phyloP scores from a whole-genome alignment of 306 rosid species.

The Acacia crassicarpa region DNA sequence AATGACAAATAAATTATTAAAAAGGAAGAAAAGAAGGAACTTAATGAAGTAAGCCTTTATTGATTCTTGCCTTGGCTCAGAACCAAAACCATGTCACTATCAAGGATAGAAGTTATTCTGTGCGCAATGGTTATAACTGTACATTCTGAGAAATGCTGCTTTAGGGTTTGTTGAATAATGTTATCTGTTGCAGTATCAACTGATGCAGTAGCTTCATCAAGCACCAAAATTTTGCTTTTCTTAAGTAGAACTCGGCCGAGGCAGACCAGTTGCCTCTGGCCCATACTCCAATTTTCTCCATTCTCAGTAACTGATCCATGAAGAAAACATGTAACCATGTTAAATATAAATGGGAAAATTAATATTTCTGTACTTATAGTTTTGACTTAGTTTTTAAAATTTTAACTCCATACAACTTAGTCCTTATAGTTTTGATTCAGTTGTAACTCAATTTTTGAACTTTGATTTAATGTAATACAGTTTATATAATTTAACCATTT shows the following conservation, averaged over 20 bases:
- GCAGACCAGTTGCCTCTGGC: constrained; percentile 83
- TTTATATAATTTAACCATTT: too few relatives aligned
- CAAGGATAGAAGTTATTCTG: constrained; percentile 74
- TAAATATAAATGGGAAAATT: background rate
- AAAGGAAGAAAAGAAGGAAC: background rate
- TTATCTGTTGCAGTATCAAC: constrained; percentile 58
- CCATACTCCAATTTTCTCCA: constrained; percentile 66
- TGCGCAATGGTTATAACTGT: constrained; percentile 85
- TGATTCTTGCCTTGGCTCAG: constrained; percentile 48
- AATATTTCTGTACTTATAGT: too few relatives aligned
- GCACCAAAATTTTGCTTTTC: constrained; percentile 67
- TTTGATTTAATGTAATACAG: too few relatives aligned
- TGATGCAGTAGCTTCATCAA: constrained; percentile 60
- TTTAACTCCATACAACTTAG: too few relatives aligned
- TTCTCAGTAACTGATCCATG: constrained; percentile 44
- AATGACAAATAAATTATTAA: background rate
- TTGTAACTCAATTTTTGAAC: too few relatives aligned
- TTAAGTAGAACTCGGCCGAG: constrained; percentile 78
- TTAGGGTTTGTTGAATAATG: constrained; percentile 43
- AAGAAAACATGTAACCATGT: background rate
- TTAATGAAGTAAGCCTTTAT: background rate
- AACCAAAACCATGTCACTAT: constrained; percentile 79
- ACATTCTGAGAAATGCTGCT: constrained; percentile 59
- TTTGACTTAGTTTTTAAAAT: too few relatives aligned
- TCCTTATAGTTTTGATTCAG: too few relatives aligned